These are phyloP conservation scores for Saussurea involucrata DNA, from an alignment of 129 eudicot species.

Conservation along the genomic window DNA sequence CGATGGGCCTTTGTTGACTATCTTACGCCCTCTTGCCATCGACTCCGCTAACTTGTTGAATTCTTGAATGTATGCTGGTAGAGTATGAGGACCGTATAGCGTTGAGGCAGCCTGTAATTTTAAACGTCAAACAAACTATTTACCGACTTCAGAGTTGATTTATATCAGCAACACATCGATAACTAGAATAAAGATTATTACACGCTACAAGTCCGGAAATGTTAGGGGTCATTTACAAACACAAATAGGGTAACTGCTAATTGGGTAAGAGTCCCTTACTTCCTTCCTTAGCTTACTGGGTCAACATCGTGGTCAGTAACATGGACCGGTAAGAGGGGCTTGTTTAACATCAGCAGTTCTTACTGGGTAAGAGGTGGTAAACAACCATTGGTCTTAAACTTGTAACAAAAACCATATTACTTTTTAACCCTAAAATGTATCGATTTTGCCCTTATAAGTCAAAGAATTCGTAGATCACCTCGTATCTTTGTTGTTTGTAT, in stretches of 20 bases:
- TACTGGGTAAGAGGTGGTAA: too few species aligned
- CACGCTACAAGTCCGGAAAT: too few species aligned
- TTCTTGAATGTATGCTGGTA: constrained; percentile 71
- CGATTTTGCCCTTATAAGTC: not conserved
- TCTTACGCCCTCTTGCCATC: constrained; percentile 42
- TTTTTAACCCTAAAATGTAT: too few species aligned
- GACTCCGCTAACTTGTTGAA: constrained; percentile 63
- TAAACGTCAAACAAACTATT: not conserved
- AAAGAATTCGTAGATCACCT: constrained; percentile 32
- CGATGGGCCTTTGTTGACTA: constrained; percentile 30
- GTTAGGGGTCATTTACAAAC: not conserved
- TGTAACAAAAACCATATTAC: too few species aligned
- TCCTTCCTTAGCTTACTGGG: too few species aligned
- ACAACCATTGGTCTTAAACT: too few species aligned
- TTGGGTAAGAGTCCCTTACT: not conserved
- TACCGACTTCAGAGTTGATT: not conserved
- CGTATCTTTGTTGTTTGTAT: constrained; percentile 63
- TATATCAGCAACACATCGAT: not conserved
- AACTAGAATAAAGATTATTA: not conserved
- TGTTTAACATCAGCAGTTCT: too few species aligned
- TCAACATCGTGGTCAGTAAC: too few species aligned
- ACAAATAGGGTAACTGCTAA: not conserved
- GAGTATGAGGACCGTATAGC: constrained; percentile 63
- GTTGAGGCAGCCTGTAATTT: constrained; percentile 64
- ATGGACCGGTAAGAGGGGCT: too few species aligned